These are phyloP conservation scores for Suillus subluteus DNA, from an alignment of 768 basidiomycete species.

Conservation along the genomic window DNA sequence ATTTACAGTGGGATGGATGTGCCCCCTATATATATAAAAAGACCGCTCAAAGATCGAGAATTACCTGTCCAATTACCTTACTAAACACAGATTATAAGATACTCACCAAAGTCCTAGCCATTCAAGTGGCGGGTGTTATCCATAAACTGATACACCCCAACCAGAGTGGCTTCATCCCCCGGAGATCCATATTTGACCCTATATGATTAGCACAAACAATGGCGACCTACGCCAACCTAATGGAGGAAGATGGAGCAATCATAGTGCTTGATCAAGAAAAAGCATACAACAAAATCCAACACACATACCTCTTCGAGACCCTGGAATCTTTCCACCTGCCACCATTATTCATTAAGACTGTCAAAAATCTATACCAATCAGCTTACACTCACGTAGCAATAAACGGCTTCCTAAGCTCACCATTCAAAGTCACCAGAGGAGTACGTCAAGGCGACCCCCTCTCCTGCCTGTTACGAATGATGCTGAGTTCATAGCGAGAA, in stretches of 20 bases:
- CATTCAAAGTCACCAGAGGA: not conserved
- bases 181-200: constrained; percentile 36
- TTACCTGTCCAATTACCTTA: constrained; percentile 43
- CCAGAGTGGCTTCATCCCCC: constrained; percentile 45
- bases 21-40: constrained; percentile 38
- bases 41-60: constrained; percentile 29
- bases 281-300: constrained; percentile 36
- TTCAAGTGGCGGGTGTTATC: constrained; percentile 11
- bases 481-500: too few relatives aligned
- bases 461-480: not conserved
- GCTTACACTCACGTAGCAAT: rapidly evolving
- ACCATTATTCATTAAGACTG: constrained; percentile 27
- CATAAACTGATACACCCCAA: constrained; percentile 32
- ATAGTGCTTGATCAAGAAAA: constrained; percentile 15
- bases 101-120: constrained; percentile 28
- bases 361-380: not conserved
- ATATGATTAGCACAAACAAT: constrained; percentile 32
- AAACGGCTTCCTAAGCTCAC: not conserved
- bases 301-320: constrained; percentile 35
- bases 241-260: constrained; percentile 30
- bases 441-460: rapidly evolving
- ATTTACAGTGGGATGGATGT: constrained; percentile 37
- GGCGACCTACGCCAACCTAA: constrained; percentile 25
- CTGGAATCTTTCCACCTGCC: constrained; percentile 31
- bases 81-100: constrained; percentile 41